Conservation (phyloP, 257 asterid species). For the Verbascum thapsus region DNA sequence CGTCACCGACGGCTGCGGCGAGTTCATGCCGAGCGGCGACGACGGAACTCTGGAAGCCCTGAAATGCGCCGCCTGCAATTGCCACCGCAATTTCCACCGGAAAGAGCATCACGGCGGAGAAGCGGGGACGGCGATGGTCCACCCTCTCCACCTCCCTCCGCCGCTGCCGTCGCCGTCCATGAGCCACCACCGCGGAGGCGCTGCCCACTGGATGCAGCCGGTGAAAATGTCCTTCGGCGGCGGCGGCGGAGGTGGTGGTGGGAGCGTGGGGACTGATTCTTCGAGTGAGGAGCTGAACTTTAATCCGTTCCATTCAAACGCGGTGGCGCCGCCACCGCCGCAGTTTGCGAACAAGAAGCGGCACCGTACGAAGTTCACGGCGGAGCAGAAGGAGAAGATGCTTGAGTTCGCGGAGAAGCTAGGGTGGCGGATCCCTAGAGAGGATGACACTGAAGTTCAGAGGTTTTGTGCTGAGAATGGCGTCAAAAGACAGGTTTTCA, state of each 20-base stretch:
- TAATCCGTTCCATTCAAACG: slow-evolving; percentile 43
- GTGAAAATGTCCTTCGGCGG: slow-evolving; percentile 56
- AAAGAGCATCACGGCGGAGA: slow-evolving; percentile 43
- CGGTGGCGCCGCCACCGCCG: slow-evolving; percentile 57
- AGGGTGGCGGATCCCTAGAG: slow-evolving; percentile 96
- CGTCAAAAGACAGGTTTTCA: slow-evolving; percentile 86
- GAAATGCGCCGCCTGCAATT: slow-evolving; percentile 87
- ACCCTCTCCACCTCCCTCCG: slow-evolving; percentile 63
- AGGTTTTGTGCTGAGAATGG: slow-evolving; percentile 85
- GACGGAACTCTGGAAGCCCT: slow-evolving; percentile 86
- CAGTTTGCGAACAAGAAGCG: slow-evolving; percentile 63
- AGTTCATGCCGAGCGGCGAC: slow-evolving; percentile 89
- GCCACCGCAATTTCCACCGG: slow-evolving; percentile 92
- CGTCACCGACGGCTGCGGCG: slow-evolving; percentile 96
- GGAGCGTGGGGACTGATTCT: slow-evolving; percentile 66
- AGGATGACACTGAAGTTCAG: slow-evolving; percentile 79
- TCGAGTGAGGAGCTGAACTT: slow-evolving; percentile 85
- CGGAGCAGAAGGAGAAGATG: slow-evolving; percentile 92
- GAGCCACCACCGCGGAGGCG: slow-evolving; percentile 41
- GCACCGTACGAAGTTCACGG: slow-evolving; percentile 67
- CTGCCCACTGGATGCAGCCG: slow-evolving; percentile 60
- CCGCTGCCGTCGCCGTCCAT: slow-evolving; percentile 46
- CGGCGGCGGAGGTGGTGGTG: slow-evolving; percentile 50
- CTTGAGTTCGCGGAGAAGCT: slow-evolving; percentile 82
- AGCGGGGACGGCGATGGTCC: slow-evolving; percentile 34